phyloP scores from a whole-genome alignment of 2,329 filamentous ascomycete genomes.

The Colletotrichum liaoningense region DNA sequence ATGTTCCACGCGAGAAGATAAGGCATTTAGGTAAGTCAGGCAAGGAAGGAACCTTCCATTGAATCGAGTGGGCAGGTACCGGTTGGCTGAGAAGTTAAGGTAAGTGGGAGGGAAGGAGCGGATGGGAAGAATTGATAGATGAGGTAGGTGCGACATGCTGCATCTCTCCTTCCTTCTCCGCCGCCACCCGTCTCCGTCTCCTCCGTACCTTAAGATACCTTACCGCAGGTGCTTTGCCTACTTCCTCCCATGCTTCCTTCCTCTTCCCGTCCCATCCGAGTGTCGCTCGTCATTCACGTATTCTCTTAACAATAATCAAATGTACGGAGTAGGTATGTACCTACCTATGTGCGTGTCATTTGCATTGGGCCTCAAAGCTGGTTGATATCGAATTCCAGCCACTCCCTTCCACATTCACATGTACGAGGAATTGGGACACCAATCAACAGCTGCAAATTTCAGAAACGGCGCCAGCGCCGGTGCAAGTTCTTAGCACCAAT shows the following conservation, averaged over 20 bases:
- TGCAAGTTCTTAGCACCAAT: neutral
- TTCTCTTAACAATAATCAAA: neutral
- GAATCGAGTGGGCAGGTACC: no score
- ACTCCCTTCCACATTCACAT: conserved; percentile 20
- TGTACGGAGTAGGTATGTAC: no score
- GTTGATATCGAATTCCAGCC: conserved; percentile 19
- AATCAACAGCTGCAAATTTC: conserved; percentile 17
- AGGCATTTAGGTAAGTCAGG: neutral
- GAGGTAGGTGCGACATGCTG: neutral
- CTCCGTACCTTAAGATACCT: neutral
- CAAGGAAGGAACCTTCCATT: no score
- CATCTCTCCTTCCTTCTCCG: conserved; percentile 15
- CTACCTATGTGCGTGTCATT: neutral
- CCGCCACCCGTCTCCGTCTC: neutral
- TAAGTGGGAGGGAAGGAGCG: neutral
- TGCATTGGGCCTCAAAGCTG: neutral
- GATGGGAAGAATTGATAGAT: neutral
- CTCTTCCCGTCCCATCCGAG: neutral
- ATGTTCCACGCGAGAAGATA: no score
- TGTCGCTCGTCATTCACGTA: neutral
- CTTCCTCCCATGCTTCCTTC: neutral
- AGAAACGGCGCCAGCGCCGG: conserved; percentile 12
- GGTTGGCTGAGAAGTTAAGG: no score
- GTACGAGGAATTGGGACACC: neutral
- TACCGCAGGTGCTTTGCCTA: no score